These are phyloP conservation scores for Cryphonectria radicalis DNA, from an alignment of 2,329 filamentous ascomycete genomes.

Conservation along the genomic window DNA sequence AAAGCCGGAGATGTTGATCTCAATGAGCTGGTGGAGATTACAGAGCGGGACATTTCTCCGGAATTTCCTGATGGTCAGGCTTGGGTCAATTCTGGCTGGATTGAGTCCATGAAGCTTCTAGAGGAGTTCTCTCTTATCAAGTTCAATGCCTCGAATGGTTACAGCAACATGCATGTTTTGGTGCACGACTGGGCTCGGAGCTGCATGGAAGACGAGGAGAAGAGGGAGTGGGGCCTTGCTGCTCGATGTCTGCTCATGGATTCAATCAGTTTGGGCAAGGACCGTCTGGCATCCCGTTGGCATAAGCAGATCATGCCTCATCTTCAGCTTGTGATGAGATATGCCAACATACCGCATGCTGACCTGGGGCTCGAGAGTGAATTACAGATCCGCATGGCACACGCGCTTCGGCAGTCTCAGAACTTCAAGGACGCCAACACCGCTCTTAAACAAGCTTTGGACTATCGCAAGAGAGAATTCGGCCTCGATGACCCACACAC, in stretches of 20 bases:
- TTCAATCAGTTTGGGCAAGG: not conserved
- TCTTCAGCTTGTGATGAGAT: not conserved
- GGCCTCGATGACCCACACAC: constrained; percentile 2
- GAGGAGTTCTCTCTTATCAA: constrained; percentile 33
- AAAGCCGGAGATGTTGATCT: constrained; percentile 11
- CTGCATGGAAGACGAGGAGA: constrained; percentile 9
- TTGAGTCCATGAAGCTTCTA: constrained; percentile 20
- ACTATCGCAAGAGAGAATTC: constrained; percentile 2
- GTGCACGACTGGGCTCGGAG: constrained; percentile 35
- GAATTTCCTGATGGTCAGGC: constrained; percentile 18
- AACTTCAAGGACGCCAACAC: not conserved
- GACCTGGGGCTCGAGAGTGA: constrained; percentile 9
- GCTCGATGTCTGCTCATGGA: constrained; percentile 16
- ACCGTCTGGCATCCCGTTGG: not conserved
- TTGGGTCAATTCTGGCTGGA: constrained; percentile 17
- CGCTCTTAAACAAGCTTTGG: not conserved
- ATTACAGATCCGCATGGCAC: not conserved
- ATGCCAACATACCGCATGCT: not conserved
- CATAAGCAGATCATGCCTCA: not conserved
- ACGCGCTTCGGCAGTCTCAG: not conserved
- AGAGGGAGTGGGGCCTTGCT: constrained; percentile 6
- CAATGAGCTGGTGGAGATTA: constrained; percentile 4
- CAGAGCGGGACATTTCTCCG: constrained; percentile 18
- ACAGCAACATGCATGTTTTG: constrained; percentile 34
- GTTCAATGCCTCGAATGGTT: not conserved